phyloP scores from a whole-genome alignment of 352 stramenopile species.

The Phytophthora citricola region DNA sequence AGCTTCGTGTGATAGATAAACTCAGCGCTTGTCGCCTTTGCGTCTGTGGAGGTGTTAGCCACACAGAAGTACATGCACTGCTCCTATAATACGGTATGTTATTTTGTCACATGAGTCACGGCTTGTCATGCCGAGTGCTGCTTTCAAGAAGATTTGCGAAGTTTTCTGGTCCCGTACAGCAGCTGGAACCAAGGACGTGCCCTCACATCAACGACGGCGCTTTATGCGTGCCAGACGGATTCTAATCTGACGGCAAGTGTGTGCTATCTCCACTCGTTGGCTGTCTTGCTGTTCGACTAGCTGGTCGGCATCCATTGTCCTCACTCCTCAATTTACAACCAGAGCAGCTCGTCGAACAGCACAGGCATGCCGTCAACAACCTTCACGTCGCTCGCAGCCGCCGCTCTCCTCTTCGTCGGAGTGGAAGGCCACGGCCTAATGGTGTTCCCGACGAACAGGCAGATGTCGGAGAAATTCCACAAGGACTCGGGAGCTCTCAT shows the following conservation, averaged over 20 bases:
- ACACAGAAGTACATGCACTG: no score
- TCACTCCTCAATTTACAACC: constrained; percentile 36
- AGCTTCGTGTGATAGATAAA: background rate
- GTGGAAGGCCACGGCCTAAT: constrained; percentile 18
- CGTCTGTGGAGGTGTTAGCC: no score
- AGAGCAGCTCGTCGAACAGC: constrained; percentile 23
- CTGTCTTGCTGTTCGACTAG: constrained; percentile 19
- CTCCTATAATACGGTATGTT: no score
- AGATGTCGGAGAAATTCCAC: constrained; percentile 37
- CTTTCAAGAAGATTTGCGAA: no score
- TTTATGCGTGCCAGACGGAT: background rate
- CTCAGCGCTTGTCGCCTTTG: background rate
- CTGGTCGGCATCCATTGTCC: background rate
- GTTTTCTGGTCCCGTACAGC: no score
- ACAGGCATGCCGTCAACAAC: constrained; percentile 33
- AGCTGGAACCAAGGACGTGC: no score
- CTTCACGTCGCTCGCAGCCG: constrained; percentile 7
- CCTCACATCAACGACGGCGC: background rate
- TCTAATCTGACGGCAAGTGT: background rate
- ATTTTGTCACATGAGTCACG: no score
- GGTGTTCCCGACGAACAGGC: constrained; percentile 5
- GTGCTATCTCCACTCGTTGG: constrained; percentile 2
- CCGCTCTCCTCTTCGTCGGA: constrained; percentile 7
- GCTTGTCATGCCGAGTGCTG: no score
- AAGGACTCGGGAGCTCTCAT: constrained; percentile 36